Conservation (phyloP, 768 basidiomycete species). For the Lactifluus piperatus region DNA sequence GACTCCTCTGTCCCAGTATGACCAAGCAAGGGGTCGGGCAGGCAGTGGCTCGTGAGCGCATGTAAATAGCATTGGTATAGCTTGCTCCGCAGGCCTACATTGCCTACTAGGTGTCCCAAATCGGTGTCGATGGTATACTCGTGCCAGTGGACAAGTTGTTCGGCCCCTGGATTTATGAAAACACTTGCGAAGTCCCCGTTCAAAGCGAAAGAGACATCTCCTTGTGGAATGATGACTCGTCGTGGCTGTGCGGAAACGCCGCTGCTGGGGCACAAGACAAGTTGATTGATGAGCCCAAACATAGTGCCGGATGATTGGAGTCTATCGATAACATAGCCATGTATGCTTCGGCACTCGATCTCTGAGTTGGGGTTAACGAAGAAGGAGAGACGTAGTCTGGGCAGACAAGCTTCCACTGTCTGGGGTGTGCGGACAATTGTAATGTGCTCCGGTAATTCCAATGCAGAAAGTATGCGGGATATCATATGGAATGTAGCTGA, state of each 20-base stretch:
- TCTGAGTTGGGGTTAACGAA: slow-evolving; percentile 24
- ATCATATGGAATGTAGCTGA: too few species aligned
- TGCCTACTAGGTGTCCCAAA: slow-evolving; percentile 26
- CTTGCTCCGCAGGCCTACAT: slow-evolving; percentile 24
- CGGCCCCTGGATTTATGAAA: not conserved
- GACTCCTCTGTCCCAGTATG: slow-evolving; percentile 39
- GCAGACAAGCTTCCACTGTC: slow-evolving; percentile 22
- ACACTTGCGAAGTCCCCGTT: not conserved
- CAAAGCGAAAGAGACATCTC: not conserved
- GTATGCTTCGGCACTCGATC: slow-evolving; percentile 35
- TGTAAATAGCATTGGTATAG: slow-evolving; percentile 38
- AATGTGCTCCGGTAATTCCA: too few species aligned
- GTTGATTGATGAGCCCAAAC: slow-evolving; percentile 34
- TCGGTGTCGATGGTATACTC: slow-evolving; percentile 27
- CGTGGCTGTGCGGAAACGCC: not conserved
- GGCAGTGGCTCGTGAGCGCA: slow-evolving; percentile 34
- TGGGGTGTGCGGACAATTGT: too few species aligned
- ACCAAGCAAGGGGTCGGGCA: slow-evolving; percentile 36
- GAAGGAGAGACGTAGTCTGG: slow-evolving; percentile 36
- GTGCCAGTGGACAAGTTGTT: slow-evolving; percentile 18
- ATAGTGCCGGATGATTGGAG: slow-evolving; percentile 36
- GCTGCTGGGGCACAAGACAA: not conserved
- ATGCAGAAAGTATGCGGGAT: too few species aligned
- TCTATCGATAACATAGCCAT: slow-evolving; percentile 34
- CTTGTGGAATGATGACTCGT: slow-evolving; percentile 5